Percentiles rank a stretch among this genome's conserved stretches.
These are phyloP conservation scores for Brassica cretica DNA, from an alignment of 345 rosid genomes.

Conservation along the genomic window DNA sequence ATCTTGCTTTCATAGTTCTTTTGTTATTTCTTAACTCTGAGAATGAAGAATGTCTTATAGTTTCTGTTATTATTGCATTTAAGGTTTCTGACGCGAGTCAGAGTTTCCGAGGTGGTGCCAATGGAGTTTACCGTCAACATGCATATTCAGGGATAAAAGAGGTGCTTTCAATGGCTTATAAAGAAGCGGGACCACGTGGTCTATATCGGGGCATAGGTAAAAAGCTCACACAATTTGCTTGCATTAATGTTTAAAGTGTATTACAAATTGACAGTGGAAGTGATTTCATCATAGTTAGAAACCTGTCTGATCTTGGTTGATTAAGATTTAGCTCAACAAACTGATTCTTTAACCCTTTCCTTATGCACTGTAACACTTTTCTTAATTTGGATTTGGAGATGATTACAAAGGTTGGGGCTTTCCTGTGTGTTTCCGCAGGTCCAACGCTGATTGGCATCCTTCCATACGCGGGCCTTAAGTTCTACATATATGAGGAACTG, in stretches of 20 bases:
- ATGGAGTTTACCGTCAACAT: conserved; percentile 50
- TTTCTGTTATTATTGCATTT: conserved; percentile 23
- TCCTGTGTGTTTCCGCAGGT: conserved; percentile 51
- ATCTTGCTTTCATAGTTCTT: neutral
- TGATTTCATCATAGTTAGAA: neutral
- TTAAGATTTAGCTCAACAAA: neutral
- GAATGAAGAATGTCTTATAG: neutral
- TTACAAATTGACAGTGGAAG: neutral
- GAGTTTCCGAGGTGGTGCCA: conserved; percentile 43
- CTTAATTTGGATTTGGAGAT: conserved; percentile 21
- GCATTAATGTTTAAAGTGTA: conserved; percentile 7
- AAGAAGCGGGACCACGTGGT: conserved; percentile 79
- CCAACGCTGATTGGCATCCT: conserved; percentile 91
- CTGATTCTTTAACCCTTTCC: neutral
- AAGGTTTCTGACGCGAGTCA: conserved; percentile 59
- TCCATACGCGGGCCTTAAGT: conserved; percentile 94
- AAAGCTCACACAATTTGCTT: neutral
- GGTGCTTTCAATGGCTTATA: conserved; percentile 71
- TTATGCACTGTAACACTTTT: neutral
- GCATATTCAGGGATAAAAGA: conserved; percentile 71
- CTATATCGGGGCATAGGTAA: conserved; percentile 91
- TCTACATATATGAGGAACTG: conserved; percentile 86
- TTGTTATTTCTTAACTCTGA: neutral
- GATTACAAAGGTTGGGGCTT: conserved; percentile 20
- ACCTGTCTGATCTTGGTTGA: neutral